Percentiles rank a stretch among this genome's conserved stretches.
Evolutionary conservation across 495 filamentous ascomycete species (phyloP).

Genomic region (Neurospora sp.): DNA sequence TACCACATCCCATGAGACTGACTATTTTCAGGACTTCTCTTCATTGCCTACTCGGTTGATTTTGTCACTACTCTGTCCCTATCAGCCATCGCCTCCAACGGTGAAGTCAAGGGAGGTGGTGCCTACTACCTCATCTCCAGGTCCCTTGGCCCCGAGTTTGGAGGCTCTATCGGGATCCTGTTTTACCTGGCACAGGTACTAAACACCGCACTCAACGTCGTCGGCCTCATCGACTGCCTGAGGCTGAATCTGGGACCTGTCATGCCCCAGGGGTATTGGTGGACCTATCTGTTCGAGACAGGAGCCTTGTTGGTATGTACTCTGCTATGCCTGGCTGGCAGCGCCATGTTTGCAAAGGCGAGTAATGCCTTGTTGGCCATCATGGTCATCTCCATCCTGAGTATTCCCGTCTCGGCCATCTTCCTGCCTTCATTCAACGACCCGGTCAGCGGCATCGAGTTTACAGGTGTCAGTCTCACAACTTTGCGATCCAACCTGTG

Average conservation of each 20-base stretch:
- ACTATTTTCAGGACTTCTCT: conserved; percentile 50
- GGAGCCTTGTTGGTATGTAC: conserved; percentile 65
- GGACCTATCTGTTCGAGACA: conserved; percentile 70
- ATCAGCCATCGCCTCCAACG: conserved; percentile 83
- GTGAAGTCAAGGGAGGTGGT: conserved; percentile 78
- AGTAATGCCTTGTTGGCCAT: conserved; percentile 72
- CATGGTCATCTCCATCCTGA: conserved; percentile 64
- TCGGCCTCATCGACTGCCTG: conserved; percentile 77
- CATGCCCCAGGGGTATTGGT: conserved; percentile 64
- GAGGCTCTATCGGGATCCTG: conserved; percentile 82
- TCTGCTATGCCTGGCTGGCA: conserved; percentile 67
- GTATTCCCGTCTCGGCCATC: conserved; percentile 69
- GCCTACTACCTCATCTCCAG: conserved; percentile 87
- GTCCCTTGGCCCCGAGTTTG: conserved; percentile 80
- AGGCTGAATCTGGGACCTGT: conserved; percentile 66
- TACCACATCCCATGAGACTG: not conserved
- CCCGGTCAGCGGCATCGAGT: conserved; percentile 52
- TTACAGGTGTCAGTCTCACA: conserved; percentile 60
- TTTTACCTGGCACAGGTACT: conserved; percentile 79
- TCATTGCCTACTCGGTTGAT: conserved; percentile 65
- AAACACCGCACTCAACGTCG: conserved; percentile 83
- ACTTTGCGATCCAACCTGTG: conserved; percentile 65
- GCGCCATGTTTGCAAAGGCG: conserved; percentile 67
- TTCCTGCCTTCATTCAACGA: conserved; percentile 56
- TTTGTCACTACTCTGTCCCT: conserved; percentile 77